A percentile compares a stretch with the other conserved stretches of the same genome.
These are phyloP conservation scores for Cladophialophora psammophila DNA, from an alignment of 2,329 filamentous ascomycete genomes.

Conservation along the genomic window DNA sequence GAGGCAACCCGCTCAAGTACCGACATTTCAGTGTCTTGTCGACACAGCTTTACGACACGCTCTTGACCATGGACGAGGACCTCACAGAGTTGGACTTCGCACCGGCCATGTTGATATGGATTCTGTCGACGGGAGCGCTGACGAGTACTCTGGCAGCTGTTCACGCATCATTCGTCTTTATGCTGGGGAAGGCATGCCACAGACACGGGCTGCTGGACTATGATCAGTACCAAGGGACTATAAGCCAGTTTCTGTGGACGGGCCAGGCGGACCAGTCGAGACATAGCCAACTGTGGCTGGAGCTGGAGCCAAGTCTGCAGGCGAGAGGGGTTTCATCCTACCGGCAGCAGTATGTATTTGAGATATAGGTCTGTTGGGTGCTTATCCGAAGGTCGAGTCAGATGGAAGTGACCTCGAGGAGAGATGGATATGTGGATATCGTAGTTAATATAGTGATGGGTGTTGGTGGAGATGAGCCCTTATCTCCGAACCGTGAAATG, in stretches of 20 bases:
- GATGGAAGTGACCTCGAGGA: background rate
- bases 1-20: slow-evolving; percentile 31
- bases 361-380: background rate
- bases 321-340: background rate
- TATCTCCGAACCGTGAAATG: slow-evolving; percentile 1
- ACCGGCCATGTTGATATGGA: slow-evolving; percentile 27
- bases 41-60: slow-evolving; percentile 22
- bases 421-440: background rate
- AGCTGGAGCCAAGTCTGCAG: slow-evolving; percentile 11
- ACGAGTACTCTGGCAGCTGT: background rate
- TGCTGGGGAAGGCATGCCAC: slow-evolving; percentile 24
- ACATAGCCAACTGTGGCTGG: slow-evolving; percentile 22
- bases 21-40: slow-evolving; percentile 29
- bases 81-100: slow-evolving; percentile 29
- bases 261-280: slow-evolving; percentile 28
- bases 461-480: background rate
- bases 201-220: slow-evolving; percentile 22
- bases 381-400: background rate
- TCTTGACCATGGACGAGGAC: slow-evolving; percentile 27
- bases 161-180: slow-evolving; percentile 19
- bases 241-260: slow-evolving; percentile 30
- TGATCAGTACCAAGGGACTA: slow-evolving; percentile 13
- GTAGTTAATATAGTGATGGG: background rate
- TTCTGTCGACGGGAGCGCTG: slow-evolving; percentile 24
- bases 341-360: background rate